Evolutionary conservation across 345 rosid genomes (phyloP).

Genomic region (Hypericum androsaemum): DNA sequence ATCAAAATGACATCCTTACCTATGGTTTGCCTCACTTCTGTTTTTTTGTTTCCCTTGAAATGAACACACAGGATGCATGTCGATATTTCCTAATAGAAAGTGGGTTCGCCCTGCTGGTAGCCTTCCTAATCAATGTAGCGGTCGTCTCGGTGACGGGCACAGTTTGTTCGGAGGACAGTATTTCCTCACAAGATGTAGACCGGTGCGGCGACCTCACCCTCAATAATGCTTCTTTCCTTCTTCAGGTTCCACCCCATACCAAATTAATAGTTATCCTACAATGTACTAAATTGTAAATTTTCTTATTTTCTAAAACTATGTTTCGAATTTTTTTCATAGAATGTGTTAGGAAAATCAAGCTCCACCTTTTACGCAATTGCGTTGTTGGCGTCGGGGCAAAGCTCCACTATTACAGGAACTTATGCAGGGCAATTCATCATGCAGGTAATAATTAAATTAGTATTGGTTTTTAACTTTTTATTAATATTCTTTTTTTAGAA

Average conservation of each 20-base stretch:
- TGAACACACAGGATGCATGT: constrained; percentile 38
- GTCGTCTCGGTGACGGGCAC: constrained; percentile 48
- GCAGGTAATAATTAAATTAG: constrained; percentile 26
- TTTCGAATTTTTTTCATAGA: constrained; percentile 23
- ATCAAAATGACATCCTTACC: too few species aligned
- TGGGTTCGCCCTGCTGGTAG: constrained; percentile 50
- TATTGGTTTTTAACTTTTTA: too few species aligned
- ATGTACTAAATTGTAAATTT: not conserved
- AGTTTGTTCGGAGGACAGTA: constrained; percentile 27
- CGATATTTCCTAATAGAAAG: constrained; percentile 52
- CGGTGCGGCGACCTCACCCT: constrained; percentile 45
- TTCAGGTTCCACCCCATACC: constrained; percentile 33
- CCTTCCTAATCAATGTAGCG: constrained; percentile 54
- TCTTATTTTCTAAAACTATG: not conserved
- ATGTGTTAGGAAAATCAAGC: constrained; percentile 56
- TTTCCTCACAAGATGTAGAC: constrained; percentile 17
- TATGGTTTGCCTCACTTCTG: too few species aligned
- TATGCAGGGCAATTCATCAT: constrained; percentile 63
- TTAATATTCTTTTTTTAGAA: too few species aligned
- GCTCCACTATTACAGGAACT: constrained; percentile 61
- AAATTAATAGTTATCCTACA: not conserved
- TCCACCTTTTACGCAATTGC: constrained; percentile 46
- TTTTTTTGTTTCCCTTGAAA: too few species aligned
- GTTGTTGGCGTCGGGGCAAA: constrained; percentile 61
- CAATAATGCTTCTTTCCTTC: constrained; percentile 63